Conservation (phyloP, 257 asterid genomes). For the Forsythia suspensa region DNA sequence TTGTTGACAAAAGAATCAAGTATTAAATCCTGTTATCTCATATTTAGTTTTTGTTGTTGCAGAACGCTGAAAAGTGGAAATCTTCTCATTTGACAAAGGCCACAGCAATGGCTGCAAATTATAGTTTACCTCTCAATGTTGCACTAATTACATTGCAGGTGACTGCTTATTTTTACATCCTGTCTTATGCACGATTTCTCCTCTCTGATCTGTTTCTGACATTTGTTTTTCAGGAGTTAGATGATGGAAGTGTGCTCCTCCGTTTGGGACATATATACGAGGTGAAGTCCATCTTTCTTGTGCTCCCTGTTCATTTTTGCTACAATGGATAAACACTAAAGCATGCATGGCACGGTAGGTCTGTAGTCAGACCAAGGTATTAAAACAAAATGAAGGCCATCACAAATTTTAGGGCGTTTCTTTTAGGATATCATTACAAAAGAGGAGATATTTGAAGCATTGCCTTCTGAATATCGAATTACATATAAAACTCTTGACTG, state of each 20-base stretch:
- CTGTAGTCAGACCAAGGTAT: neutral
- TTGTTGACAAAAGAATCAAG: neutral
- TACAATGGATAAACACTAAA: neutral
- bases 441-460: neutral
- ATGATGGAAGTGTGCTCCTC: constrained; percentile 57
- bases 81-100: constrained; percentile 48
- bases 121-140: constrained; percentile 67
- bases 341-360: no score
- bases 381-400: neutral
- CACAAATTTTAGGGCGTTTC: neutral
- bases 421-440: neutral
- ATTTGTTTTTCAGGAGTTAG: constrained; percentile 52
- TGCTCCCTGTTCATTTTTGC: neutral
- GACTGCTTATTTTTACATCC: constrained; percentile 12
- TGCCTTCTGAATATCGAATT: neutral
- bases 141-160: constrained; percentile 89
- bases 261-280: constrained; percentile 88
- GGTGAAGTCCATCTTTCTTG: constrained; percentile 35
- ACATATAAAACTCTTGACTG: neutral
- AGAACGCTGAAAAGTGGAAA: constrained; percentile 65
- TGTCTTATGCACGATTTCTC: constrained; percentile 7
- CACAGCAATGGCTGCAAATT: constrained; percentile 59
- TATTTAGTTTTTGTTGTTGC: constrained; percentile 20
- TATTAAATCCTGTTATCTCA: constrained; percentile 7
- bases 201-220: constrained; percentile 15